Evolutionary conservation across 73 alveolate genomes (phyloP).

Genomic region (Uronychia setigera): DNA sequence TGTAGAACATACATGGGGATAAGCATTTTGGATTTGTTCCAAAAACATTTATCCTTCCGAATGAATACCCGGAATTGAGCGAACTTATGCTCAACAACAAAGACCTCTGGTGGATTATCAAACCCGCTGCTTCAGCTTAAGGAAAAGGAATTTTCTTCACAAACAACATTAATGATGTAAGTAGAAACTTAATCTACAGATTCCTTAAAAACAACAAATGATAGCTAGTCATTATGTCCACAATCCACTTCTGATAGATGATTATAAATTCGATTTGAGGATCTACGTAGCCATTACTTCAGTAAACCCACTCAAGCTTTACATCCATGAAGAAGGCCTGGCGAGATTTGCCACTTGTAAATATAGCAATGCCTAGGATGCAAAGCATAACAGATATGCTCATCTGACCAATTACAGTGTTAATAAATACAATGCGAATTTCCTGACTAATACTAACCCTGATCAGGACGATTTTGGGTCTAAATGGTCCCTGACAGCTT

Average conservation of each 20-base stretch:
- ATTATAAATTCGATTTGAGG: conserved; percentile 89
- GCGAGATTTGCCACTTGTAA: conserved; percentile 96
- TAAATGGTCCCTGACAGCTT: conserved; percentile 84
- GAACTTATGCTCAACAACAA: conserved; percentile 70
- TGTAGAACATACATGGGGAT: conserved; percentile 64
- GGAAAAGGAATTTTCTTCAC: conserved; percentile 91
- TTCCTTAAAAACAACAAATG: no score
- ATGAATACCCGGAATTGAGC: conserved; percentile 76
- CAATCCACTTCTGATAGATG: conserved; percentile 90
- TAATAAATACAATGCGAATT: conserved; percentile 64
- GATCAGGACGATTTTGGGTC: conserved; percentile 77
- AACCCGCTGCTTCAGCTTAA: conserved; percentile 93
- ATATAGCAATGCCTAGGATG: conserved; percentile 67
- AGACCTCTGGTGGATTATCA: conserved; percentile 81
- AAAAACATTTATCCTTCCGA: conserved; percentile 79
- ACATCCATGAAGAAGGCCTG: conserved; percentile 93
- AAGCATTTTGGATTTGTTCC: conserved; percentile 83
- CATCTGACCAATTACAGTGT: conserved; percentile 88
- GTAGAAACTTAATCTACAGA: conserved; percentile 53
- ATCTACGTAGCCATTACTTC: conserved; percentile 85
- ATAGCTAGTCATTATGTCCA: conserved; percentile 80
- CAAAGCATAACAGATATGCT: conserved; percentile 70
- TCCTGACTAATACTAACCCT: conserved; percentile 72
- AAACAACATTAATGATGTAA: conserved; percentile 61
- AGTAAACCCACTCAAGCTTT: conserved; percentile 90